Evolutionary conservation across 148 eudicot species (phyloP), one percentile per base, ranked within the genome.

Genomic region (Vaccinium vitisidaea): DNA sequence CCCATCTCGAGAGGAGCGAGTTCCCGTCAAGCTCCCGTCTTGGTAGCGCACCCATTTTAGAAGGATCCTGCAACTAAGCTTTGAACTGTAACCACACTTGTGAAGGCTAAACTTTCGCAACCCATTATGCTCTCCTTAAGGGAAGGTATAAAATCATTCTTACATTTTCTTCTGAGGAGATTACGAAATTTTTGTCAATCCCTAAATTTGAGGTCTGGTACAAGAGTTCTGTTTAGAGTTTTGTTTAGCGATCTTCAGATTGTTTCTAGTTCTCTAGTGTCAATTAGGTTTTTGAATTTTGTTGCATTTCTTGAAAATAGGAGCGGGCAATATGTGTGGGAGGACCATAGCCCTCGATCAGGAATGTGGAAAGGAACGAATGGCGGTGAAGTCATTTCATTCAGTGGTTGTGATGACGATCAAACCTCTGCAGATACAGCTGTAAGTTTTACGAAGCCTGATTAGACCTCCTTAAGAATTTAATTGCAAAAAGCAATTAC

Each of bases 371-470:
- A 97, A 91, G 99, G 99, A 87, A 88, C 95, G 53, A 88, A 71
- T 82, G 99, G 99, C 56, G 99, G 99, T 75, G 99, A 97, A 95
- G 99, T 88, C 59, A 85, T 97, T 75, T 97, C 98, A 74, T 92
- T 97, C 83, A 95, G 99, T 86, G 99, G 99, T 55, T 97, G 99
- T 88, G 98, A 97, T 86, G 99, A 97, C 85, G 83, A 95, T 84
- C 99, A 97, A 87, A 95, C 96, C 82, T 95, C 99, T 82, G 99
- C 98, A 65, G 99, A 95, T 90, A 97, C 98, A 85, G 82, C 98
- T 85, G 99, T 97, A 89, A 88, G 98, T 88, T 86, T 83, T 12
- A 30, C 12, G 30, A 12, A 19, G n/a, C 25, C 14, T 27, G n/a
- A 73, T 83, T 83, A 21, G 13, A 36, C 53, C 19, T 30, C 58